phyloP scores from a whole-genome alignment of 352 stramenopile species.

The Globisporangium middletonii region DNA sequence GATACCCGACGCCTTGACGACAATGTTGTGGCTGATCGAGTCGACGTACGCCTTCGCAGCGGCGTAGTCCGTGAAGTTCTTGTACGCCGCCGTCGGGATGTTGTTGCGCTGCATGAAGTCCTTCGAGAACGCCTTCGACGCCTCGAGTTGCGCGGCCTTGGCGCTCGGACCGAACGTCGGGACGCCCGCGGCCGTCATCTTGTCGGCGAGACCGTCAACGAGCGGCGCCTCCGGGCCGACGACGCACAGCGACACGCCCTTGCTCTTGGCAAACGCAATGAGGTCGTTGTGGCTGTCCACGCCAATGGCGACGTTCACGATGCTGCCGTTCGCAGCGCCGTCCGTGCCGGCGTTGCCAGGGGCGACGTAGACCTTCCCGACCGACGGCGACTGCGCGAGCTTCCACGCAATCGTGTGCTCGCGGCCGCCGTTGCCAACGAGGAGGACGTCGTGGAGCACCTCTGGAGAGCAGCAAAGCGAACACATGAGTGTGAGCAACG shows the following conservation, averaged over 20 bases:
- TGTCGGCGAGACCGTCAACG: constrained; percentile 95
- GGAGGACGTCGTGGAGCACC: constrained; percentile 81
- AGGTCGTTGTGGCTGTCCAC: constrained; percentile 59
- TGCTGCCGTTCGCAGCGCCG: constrained; percentile 22
- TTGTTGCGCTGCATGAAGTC: constrained; percentile 97
- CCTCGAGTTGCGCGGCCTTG: constrained; percentile 95
- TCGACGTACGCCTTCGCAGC: constrained; percentile 91
- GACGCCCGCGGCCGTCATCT: constrained; percentile 89
- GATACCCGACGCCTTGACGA: constrained; percentile 99
- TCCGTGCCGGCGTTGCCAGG: constrained; percentile 89
- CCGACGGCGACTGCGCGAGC: constrained; percentile 76
- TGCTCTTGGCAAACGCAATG: constrained; percentile 74
- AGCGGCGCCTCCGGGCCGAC: constrained; percentile 97
- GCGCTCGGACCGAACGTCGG: constrained; percentile 95
- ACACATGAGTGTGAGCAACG: neutral
- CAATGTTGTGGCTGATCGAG: constrained; percentile 91
- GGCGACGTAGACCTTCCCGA: constrained; percentile 81
- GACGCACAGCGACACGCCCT: constrained; percentile 94
- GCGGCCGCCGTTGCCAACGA: constrained; percentile 90
- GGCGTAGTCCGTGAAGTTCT: constrained; percentile 94
- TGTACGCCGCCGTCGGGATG: constrained; percentile 97
- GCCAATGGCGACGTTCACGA: constrained; percentile 79
- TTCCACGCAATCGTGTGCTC: constrained; percentile 96
- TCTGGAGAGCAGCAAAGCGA: constrained; percentile 12
- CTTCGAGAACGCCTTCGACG: constrained; percentile 98